Percentiles rank a stretch among this genome's conserved stretches.
These are phyloP conservation scores for Meyerozyma athensensis DNA, from an alignment of 1,139 yeast genomes.

Conservation along the genomic window DNA sequence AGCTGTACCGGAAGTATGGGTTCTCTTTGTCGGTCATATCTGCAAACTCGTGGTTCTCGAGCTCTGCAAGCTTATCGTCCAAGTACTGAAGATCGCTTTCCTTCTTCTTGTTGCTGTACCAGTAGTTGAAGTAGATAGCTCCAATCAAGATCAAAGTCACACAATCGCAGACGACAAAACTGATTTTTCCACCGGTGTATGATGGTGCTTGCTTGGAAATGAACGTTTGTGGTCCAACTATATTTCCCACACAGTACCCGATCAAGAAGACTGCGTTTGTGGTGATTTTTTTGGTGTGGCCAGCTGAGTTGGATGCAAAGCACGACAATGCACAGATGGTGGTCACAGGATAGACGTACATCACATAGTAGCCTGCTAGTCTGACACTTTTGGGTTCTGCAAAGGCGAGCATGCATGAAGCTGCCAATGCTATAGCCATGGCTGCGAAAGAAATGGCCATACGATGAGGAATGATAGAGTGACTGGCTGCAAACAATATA, in stretches of 20 bases:
- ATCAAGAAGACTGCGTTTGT: conserved; percentile 56
- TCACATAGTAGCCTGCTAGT: conserved; percentile 10
- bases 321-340: conserved; percentile 42
- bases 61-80: conserved; percentile 10
- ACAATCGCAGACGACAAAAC: conserved; percentile 40
- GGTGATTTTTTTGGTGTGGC: conserved; percentile 63
- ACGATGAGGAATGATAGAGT: background rate
- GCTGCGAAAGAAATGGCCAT: conserved; percentile 4
- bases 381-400: conserved; percentile 8
- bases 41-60: conserved; percentile 50
- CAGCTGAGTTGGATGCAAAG: conserved; percentile 59
- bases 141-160: conserved; percentile 21
- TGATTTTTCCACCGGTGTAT: conserved; percentile 44
- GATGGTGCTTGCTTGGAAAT: conserved; percentile 47
- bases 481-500: conserved; percentile 16
- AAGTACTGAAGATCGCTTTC: conserved; percentile 18
- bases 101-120: conserved; percentile 36
- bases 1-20: conserved; percentile 58
- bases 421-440: conserved; percentile 1
- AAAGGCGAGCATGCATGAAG: conserved; percentile 7
- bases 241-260: conserved; percentile 64
- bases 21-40: conserved; percentile 68
- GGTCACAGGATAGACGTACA: conserved; percentile 8
- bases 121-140: conserved; percentile 28
- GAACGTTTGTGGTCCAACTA: conserved; percentile 70